phyloP scores from a whole-genome alignment of 371 early-diverging fungal genomes.

The Mucor indicus region DNA sequence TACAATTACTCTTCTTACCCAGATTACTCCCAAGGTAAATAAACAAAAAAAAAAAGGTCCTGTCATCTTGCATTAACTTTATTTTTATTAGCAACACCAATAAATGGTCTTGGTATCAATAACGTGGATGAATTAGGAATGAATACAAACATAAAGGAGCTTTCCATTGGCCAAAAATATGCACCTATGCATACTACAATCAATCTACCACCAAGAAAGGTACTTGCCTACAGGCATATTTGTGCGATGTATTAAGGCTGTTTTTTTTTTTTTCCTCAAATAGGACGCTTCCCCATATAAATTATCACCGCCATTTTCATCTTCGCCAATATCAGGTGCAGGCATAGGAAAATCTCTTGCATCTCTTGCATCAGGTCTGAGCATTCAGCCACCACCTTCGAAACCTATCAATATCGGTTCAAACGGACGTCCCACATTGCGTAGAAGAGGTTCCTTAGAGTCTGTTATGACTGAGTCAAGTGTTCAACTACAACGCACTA shows the following conservation, averaged over 20 bases:
- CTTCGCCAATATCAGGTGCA: slow-evolving; percentile 30
- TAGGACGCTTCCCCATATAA: too few species aligned
- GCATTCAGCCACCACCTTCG: slow-evolving; percentile 26
- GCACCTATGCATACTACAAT: too few species aligned
- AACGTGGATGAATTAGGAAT: slow-evolving; percentile 35
- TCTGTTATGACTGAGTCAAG: slow-evolving; percentile 49
- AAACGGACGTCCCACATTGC: slow-evolving; percentile 29
- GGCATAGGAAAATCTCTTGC: slow-evolving; percentile 34
- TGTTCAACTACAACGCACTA: slow-evolving; percentile 33
- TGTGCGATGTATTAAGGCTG: too few species aligned
- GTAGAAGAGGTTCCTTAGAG: slow-evolving; percentile 43
- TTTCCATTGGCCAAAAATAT: too few species aligned
- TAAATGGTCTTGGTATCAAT: slow-evolving; percentile 34
- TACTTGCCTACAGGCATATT: background rate
- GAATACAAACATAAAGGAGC: slow-evolving; percentile 26
- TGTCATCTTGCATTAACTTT: too few species aligned
- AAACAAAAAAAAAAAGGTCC: too few species aligned
- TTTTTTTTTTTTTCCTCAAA: too few species aligned
- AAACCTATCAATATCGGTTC: background rate
- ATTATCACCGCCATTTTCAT: slow-evolving; percentile 31
- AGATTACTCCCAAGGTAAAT: too few species aligned
- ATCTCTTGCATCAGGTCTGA: slow-evolving; percentile 37
- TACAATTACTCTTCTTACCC: too few species aligned
- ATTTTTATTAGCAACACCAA: too few species aligned
- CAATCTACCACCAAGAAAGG: slow-evolving; percentile 25